Evolutionary conservation across 2,329 filamentous ascomycete genomes (phyloP).

Genomic region (Rhexocercosporidium sp.): DNA sequence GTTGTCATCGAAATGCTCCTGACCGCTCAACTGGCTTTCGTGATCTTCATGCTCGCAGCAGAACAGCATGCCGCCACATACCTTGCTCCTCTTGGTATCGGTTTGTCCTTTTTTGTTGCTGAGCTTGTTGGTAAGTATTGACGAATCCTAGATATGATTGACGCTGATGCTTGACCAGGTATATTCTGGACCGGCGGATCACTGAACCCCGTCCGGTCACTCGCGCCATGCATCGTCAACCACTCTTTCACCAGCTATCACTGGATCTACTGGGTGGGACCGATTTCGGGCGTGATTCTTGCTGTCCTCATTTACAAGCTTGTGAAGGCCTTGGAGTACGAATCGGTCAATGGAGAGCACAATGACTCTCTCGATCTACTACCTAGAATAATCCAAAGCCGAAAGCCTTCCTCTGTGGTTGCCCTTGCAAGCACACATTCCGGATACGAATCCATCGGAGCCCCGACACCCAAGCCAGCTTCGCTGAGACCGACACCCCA

Average conservation of each 20-base stretch:
- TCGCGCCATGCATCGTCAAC: conserved; percentile 53
- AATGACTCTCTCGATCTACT: conserved; percentile 10
- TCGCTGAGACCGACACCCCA: background rate
- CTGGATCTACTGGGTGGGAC: conserved; percentile 59
- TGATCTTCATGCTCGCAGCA: conserved; percentile 57
- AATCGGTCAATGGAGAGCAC: conserved; percentile 53
- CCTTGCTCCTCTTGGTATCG: conserved; percentile 54
- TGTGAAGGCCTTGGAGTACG: conserved; percentile 57
- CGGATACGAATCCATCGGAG: conserved; percentile 7
- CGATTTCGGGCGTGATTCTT: conserved; percentile 54
- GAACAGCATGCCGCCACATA: conserved; percentile 55
- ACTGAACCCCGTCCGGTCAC: conserved; percentile 53
- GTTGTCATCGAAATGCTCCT: conserved; percentile 56
- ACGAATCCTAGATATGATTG: background rate
- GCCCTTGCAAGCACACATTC: conserved; percentile 24
- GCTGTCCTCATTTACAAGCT: conserved; percentile 56
- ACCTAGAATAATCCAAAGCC: conserved; percentile 7
- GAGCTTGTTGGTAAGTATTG: conserved; percentile 46
- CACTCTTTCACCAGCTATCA: conserved; percentile 49
- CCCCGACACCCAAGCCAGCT: background rate
- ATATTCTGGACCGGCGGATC: conserved; percentile 55
- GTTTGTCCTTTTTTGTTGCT: conserved; percentile 51
- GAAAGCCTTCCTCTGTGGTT: conserved; percentile 25
- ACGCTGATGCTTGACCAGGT: conserved; percentile 36
- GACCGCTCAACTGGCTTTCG: conserved; percentile 54